Percentiles rank a stretch among this genome's conserved stretches.
These are phyloP conservation scores for Luffa aegyptiaca DNA, from an alignment of 306 rosid genomes.

Conservation along the genomic window DNA sequence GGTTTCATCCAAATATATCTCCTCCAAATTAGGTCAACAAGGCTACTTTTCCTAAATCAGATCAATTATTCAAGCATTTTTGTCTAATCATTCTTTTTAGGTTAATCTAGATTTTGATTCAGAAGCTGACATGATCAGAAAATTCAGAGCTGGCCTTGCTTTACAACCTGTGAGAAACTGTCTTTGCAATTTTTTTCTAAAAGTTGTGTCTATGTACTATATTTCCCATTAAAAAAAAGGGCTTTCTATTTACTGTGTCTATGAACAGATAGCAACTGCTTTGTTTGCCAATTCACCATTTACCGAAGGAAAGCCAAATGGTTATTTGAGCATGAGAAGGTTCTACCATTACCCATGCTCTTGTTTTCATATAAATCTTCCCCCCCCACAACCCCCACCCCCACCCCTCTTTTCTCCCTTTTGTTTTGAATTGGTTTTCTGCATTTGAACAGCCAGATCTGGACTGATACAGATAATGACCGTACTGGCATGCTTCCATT, in stretches of 20 bases:
- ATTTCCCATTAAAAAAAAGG: too few species aligned
- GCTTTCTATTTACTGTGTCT: constrained; percentile 5
- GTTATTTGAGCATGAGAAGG: constrained; percentile 96
- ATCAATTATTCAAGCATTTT: not conserved
- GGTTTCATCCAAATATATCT: not conserved
- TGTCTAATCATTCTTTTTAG: constrained; percentile 22
- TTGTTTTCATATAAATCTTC: constrained; percentile 2
- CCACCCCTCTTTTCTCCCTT: not conserved
- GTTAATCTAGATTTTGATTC: constrained; percentile 95
- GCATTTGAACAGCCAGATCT: constrained; percentile 58
- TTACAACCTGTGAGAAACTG: constrained; percentile 83
- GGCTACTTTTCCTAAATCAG: not conserved
- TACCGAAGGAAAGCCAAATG: constrained; percentile 91
- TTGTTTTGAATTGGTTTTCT: constrained; percentile 11
- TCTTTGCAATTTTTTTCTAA: constrained; percentile 1
- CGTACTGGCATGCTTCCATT: constrained; percentile 96
- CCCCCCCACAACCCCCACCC: not conserved
- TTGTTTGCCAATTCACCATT: constrained; percentile 97
- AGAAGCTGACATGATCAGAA: constrained; percentile 90
- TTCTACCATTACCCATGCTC: constrained; percentile 13
- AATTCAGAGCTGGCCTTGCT: constrained; percentile 90
- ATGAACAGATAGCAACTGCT: constrained; percentile 93
- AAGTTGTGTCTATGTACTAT: not conserved
- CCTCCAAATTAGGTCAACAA: not conserved
- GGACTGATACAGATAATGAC: constrained; percentile 86